Conservation (phyloP, 2,329 filamentous ascomycete genomes). For the Plenodomus lindquistii region DNA sequence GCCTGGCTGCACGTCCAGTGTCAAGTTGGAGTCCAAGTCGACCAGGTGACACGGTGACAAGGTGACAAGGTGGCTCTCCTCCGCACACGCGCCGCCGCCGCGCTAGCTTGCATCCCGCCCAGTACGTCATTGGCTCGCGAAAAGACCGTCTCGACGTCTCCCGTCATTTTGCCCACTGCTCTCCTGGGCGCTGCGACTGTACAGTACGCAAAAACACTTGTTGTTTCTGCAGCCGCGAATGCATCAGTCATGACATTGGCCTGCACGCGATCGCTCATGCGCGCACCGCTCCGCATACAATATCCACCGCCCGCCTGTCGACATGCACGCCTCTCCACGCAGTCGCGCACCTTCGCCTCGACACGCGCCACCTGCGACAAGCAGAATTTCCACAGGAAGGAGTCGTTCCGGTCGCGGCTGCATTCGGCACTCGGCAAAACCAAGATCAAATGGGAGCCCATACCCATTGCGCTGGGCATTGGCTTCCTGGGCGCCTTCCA, state of each 20-base stretch:
- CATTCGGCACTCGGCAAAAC: slow-evolving; percentile 64
- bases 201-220: too few species aligned
- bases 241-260: slow-evolving; percentile 32
- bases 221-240: slow-evolving; percentile 8
- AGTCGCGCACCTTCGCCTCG: slow-evolving; percentile 40
- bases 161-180: slow-evolving; percentile 6
- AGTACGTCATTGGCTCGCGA: slow-evolving; percentile 33
- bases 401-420: slow-evolving; percentile 62
- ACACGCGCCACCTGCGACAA: slow-evolving; percentile 49
- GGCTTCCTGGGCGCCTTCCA: slow-evolving; percentile 82
- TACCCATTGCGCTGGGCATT: slow-evolving; percentile 83
- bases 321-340: slow-evolving; percentile 20
- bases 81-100: slow-evolving; percentile 9
- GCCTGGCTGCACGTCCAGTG: not conserved
- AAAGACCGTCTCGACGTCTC: slow-evolving; percentile 15
- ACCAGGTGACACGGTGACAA: not conserved
- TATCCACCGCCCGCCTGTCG: slow-evolving; percentile 13
- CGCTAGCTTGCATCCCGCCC: slow-evolving; percentile 17
- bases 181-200: not conserved
- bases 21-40: too few species aligned
- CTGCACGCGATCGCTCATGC: slow-evolving; percentile 32
- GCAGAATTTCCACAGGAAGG: slow-evolving; percentile 49
- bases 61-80: slow-evolving; percentile 3
- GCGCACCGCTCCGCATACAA: slow-evolving; percentile 19
- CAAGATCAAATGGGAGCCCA: slow-evolving; percentile 84